These are phyloP conservation scores for Aspergillus sparsus DNA, from an alignment of 495 filamentous ascomycete species.

Conservation along the genomic window DNA sequence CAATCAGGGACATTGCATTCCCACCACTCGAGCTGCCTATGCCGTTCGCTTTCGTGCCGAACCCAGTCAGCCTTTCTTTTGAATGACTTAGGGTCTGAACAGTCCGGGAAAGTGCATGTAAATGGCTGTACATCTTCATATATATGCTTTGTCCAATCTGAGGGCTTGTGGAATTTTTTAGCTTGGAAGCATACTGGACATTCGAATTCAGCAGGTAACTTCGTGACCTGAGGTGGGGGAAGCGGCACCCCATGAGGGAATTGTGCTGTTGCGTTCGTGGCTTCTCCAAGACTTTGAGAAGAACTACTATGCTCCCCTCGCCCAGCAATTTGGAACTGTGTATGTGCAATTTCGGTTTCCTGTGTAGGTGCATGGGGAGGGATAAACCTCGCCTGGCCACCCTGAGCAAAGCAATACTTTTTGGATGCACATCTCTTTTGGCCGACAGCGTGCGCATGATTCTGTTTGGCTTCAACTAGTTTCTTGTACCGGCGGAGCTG, in stretches of 20 bases:
- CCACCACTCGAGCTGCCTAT: slow-evolving; percentile 94
- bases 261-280: slow-evolving; percentile 63
- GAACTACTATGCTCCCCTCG: slow-evolving; percentile 63
- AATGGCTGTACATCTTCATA: slow-evolving; percentile 96
- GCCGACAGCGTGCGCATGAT: slow-evolving; percentile 61
- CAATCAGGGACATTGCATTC: slow-evolving; percentile 80
- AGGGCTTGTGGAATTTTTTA: slow-evolving; percentile 91
- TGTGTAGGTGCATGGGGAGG: slow-evolving; percentile 48
- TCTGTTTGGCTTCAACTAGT: slow-evolving; percentile 69
- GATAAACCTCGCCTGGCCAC: slow-evolving; percentile 57
- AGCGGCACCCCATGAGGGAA: slow-evolving; percentile 82
- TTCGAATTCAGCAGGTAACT: slow-evolving; percentile 87
- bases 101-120: slow-evolving; percentile 86
- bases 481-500: slow-evolving; percentile 78
- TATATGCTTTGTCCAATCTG: slow-evolving; percentile 97
- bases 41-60: slow-evolving; percentile 89
- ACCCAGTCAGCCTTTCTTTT: slow-evolving; percentile 99
- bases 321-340: slow-evolving; percentile 52
- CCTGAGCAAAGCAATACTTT: slow-evolving; percentile 62
- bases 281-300: slow-evolving; percentile 62
- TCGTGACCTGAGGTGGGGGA: slow-evolving; percentile 64
- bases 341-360: slow-evolving; percentile 45
- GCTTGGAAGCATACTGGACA: slow-evolving; percentile 88
- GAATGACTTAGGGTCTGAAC: slow-evolving; percentile 88
- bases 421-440: slow-evolving; percentile 59